phyloP scores from a whole-genome alignment of 2,329 filamentous ascomycete genomes.

The Diplodia mutila region DNA sequence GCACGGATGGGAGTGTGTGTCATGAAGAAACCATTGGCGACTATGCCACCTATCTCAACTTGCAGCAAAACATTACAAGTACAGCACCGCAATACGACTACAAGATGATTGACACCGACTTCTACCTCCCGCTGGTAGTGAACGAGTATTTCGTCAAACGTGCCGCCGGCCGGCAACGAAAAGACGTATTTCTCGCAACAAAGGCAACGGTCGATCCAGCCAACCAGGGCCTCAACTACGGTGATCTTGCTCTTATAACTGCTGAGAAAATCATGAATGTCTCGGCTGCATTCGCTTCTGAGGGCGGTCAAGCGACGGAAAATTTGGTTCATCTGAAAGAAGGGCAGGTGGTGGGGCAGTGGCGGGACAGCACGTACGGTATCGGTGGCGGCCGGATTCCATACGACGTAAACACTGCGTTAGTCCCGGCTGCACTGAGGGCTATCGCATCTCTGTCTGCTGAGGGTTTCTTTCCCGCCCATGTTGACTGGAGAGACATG shows the following conservation, averaged over 20 bases:
- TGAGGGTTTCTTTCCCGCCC: slow-evolving; percentile 56
- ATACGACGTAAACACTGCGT: slow-evolving; percentile 66
- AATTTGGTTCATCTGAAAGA: slow-evolving; percentile 64
- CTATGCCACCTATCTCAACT: slow-evolving; percentile 64
- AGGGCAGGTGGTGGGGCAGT: slow-evolving; percentile 61
- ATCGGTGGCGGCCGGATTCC: slow-evolving; percentile 66
- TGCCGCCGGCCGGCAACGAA: slow-evolving; percentile 45
- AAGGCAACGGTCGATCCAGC: slow-evolving; percentile 54
- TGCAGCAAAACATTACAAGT: slow-evolving; percentile 57
- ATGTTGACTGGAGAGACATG: slow-evolving; percentile 51
- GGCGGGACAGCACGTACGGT: slow-evolving; percentile 65
- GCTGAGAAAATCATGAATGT: slow-evolving; percentile 63
- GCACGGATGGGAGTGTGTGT: slow-evolving; percentile 62
- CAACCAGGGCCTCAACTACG: slow-evolving; percentile 60
- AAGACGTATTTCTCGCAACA: slow-evolving; percentile 43
- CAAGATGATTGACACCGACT: slow-evolving; percentile 67
- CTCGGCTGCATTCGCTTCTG: slow-evolving; percentile 57
- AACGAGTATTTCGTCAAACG: slow-evolving; percentile 61
- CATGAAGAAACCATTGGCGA: slow-evolving; percentile 70
- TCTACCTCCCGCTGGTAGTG: slow-evolving; percentile 62
- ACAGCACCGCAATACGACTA: slow-evolving; percentile 61
- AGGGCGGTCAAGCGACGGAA: slow-evolving; percentile 51
- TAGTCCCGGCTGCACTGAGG: slow-evolving; percentile 64
- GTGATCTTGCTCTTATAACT: slow-evolving; percentile 55
- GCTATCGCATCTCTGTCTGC: slow-evolving; percentile 59